Evolutionary conservation across 306 rosid species (phyloP).

Genomic region (Dryas alaskensis): DNA sequence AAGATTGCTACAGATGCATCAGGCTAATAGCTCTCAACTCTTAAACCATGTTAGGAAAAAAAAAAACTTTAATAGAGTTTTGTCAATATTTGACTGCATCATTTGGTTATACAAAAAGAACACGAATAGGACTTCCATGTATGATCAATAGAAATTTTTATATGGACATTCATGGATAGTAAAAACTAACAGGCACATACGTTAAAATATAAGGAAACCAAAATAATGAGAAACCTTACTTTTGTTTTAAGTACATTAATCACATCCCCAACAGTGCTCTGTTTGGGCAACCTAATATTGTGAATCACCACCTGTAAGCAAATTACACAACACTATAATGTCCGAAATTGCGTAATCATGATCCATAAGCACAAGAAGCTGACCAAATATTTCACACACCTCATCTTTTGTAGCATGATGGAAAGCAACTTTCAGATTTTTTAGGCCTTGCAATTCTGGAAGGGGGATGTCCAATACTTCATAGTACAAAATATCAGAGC

Average conservation of each 20-base stretch:
- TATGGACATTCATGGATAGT: background rate
- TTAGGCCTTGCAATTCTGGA: conserved; percentile 75
- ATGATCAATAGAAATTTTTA: background rate
- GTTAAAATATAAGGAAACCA: background rate
- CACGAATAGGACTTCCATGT: background rate
- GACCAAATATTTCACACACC: conserved; percentile 30
- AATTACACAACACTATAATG: conserved; percentile 16
- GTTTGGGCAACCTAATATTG: conserved; percentile 73
- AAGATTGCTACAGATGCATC: background rate
- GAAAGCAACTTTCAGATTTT: conserved; percentile 75
- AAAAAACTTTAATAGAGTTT: too few species aligned
- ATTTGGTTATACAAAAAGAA: background rate
- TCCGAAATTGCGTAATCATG: background rate
- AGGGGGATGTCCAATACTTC: conserved; percentile 85
- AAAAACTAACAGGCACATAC: background rate
- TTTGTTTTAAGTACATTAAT: conserved; percentile 60
- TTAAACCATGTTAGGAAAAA: too few species aligned
- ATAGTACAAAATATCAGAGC: conserved; percentile 71
- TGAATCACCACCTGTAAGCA: conserved; percentile 63
- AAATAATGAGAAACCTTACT: conserved; percentile 36
- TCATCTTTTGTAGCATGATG: conserved; percentile 81
- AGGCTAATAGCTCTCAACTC: background rate
- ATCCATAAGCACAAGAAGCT: background rate
- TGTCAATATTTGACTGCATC: background rate
- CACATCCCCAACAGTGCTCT: conserved; percentile 74